phyloP scores from a whole-genome alignment of 148 eudicot species.

The Linanthus parryae region DNA sequence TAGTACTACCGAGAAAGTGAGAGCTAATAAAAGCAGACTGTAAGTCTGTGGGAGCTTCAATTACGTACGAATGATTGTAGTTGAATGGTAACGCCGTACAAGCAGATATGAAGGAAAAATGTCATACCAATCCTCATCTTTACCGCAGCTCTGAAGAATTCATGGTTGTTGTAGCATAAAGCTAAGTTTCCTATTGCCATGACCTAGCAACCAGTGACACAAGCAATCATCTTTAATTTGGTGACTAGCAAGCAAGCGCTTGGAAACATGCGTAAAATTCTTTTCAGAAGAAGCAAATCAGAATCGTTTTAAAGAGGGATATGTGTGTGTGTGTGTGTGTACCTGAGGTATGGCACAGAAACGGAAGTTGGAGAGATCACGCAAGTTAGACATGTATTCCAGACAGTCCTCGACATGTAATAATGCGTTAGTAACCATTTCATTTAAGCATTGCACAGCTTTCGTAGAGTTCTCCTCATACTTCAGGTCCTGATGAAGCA shows the following conservation, averaged over 20 bases:
- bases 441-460: slow-evolving; percentile 91
- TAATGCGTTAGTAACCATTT: slow-evolving; percentile 92
- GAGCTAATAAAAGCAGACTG: not conserved
- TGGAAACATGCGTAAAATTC: too few species aligned
- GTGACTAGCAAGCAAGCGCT: too few species aligned
- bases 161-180: slow-evolving; percentile 83
- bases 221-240: too few species aligned
- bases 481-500: slow-evolving; percentile 69
- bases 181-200: slow-evolving; percentile 93
- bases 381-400: slow-evolving; percentile 66
- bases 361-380: slow-evolving; percentile 59
- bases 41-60: not conserved
- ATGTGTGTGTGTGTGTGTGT: too few species aligned
- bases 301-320: too few species aligned
- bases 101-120: not conserved
- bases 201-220: slow-evolving; percentile 37
- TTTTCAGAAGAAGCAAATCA: too few species aligned
- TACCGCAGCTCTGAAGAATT: slow-evolving; percentile 88
- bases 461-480: slow-evolving; percentile 72
- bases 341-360: slow-evolving; percentile 99
- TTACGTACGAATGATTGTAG: too few species aligned
- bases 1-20: not conserved
- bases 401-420: slow-evolving; percentile 77
- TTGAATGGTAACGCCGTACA: too few species aligned
- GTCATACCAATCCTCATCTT: slow-evolving; percentile 87